Base-by-base conservation (phyloP, 805 yeast species). In the Metschnikowia koreensis region DNA sequence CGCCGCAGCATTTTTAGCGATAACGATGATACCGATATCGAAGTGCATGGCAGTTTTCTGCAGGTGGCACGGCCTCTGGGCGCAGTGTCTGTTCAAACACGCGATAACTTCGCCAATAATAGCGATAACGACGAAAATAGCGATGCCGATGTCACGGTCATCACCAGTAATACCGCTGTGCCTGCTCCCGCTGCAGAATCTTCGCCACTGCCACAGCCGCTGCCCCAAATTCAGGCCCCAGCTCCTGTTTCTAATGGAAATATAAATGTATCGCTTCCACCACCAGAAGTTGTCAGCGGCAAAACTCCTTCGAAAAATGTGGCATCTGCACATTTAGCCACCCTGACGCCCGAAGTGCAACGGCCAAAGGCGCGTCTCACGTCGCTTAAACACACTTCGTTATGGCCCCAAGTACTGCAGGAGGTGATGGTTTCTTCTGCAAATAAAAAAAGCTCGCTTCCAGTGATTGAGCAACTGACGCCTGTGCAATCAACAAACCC, bases 11-110 rank as follows among this genome's bases (percentile, higher is more conserved):
- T 44, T 17, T 53, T 50, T 31, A 53, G 50, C 36, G 59, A 56
- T 22, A 47, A 53, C 38, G 55, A 56, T 28, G 55, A 50, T 29
- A 38, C 57, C 9, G 57, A 53, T 13, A 3, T 36, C 26, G 51
- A 46, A 15, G 26, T 46, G 6, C 43, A 51, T 16, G 48, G 37
- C 12, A 48, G 47, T 17, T 50, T 49, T 38, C 16, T 43, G 13
- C 44, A 48, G 36, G 39, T 42, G 9, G 54, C 38, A 11, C 27
- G 37, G 27, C 47, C 47, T 7, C 26, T 17, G 10, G 15, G 26
- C n/a, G 15, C 17, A 37, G 17, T 37, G 9, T 37, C 39, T 11
- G 15, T 10, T 12, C 17, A 26, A 22, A 27, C n/a, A 5, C 17
- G 39, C 13, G 39, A 37, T 12, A 16, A 10, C 7, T 2, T 8